phyloP scores from a whole-genome alignment of 148 eudicot genomes.

The Agrostemma githago region DNA sequence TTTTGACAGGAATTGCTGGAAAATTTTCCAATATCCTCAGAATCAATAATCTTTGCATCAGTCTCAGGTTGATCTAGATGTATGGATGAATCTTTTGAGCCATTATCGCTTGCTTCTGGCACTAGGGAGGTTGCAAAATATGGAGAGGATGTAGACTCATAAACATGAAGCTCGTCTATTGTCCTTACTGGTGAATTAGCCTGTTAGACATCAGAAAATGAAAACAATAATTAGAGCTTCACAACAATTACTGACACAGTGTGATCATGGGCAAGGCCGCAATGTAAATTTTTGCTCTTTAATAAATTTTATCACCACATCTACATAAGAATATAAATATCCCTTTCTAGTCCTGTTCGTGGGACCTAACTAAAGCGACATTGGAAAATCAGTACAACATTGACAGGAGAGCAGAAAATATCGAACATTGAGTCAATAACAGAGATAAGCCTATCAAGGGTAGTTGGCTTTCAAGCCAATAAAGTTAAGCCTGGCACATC shows the following conservation, averaged over 20 bases:
- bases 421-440: neutral
- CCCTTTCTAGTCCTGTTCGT: neutral
- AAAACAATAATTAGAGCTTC: conserved; percentile 8
- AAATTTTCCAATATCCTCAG: conserved; percentile 21
- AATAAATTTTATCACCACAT: neutral
- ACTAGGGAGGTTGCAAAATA: conserved; percentile 48
- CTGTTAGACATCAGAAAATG: conserved; percentile 35
- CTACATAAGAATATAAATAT: neutral
- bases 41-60: conserved; percentile 8
- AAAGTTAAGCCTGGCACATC: too few species aligned
- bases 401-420: neutral
- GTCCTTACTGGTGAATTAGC: conserved; percentile 84
- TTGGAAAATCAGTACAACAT: neutral
- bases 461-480: too few species aligned
- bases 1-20: conserved; percentile 31
- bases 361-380: neutral
- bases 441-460: too few species aligned
- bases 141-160: conserved; percentile 55
- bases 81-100: conserved; percentile 18
- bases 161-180: conserved; percentile 71
- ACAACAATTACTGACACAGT: neutral
- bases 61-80: conserved; percentile 14
- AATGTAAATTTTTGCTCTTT: neutral
- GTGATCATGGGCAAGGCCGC: neutral
- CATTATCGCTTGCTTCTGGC: conserved; percentile 28